phyloP scores from a whole-genome alignment of 176 grass and related monocot species.

The Carex scoparia region DNA sequence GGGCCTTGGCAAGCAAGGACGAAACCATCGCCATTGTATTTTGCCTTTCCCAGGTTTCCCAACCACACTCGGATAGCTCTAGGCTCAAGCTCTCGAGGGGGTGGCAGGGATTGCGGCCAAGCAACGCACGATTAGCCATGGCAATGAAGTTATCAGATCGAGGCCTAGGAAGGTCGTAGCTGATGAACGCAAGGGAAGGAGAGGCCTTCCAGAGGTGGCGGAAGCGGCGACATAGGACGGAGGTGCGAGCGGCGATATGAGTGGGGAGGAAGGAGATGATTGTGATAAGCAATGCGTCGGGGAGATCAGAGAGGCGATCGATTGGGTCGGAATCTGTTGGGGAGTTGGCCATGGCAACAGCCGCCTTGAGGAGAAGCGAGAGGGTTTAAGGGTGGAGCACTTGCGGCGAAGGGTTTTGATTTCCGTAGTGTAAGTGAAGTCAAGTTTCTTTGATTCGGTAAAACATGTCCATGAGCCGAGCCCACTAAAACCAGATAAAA shows the following conservation, averaged over 20 bases:
- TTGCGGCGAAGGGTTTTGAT: too few relatives aligned
- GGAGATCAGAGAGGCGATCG: not conserved
- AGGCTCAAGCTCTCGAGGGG: not conserved
- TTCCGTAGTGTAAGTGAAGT: too few relatives aligned
- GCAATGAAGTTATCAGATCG: not conserved
- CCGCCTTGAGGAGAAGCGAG: too few relatives aligned
- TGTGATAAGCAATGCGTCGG: not conserved
- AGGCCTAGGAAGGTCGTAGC: not conserved
- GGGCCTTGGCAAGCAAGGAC: too few relatives aligned
- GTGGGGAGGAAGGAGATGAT: not conserved
- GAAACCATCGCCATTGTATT: too few relatives aligned
- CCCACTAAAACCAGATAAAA: too few relatives aligned
- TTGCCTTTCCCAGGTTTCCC: too few relatives aligned
- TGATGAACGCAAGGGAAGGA: not conserved
- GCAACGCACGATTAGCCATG: not conserved
- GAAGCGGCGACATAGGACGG: not conserved
- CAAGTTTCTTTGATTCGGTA: too few relatives aligned
- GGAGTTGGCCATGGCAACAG: too few relatives aligned
- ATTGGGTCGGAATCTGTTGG: not conserved
- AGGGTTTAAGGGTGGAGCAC: too few relatives aligned
- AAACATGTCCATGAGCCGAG: too few relatives aligned
- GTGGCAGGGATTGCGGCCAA: not conserved
- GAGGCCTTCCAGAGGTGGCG: not conserved
- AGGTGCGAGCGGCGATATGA: not conserved
- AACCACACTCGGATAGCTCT: too few relatives aligned